Conservation (phyloP, 139 green algal genomes). For the Picochlorum sp. region DNA sequence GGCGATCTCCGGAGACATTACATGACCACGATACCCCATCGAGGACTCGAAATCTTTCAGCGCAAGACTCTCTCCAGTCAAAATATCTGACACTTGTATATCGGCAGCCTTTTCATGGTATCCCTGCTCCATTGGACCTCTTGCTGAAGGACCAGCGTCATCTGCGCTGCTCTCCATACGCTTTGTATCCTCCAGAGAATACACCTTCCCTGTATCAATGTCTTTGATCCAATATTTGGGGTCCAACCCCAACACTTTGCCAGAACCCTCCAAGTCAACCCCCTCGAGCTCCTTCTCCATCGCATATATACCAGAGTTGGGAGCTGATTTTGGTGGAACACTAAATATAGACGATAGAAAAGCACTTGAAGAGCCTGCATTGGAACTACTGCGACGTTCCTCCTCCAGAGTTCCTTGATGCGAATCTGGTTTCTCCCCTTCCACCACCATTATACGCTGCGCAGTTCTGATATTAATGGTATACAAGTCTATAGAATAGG, state of each 20-base stretch:
- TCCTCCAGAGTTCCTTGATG: too few species aligned
- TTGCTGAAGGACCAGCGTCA: background rate
- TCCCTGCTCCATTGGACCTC: conserved; percentile 15
- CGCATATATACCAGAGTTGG: conserved; percentile 24
- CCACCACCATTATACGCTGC: too few species aligned
- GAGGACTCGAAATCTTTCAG: conserved; percentile 37
- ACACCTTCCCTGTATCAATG: conserved; percentile 38
- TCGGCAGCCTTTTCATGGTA: background rate
- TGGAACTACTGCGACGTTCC: background rate
- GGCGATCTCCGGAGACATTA: background rate
- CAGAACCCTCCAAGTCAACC: conserved; percentile 35
- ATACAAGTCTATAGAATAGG: too few species aligned
- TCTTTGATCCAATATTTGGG: conserved; percentile 40
- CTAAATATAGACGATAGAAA: conserved; percentile 14
- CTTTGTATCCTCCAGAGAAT: conserved; percentile 22
- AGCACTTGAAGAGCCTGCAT: background rate
- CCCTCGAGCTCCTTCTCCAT: conserved; percentile 23
- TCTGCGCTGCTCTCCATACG: background rate
- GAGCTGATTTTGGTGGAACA: conserved; percentile 17
- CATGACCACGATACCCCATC: conserved; percentile 18
- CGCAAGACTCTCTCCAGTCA: conserved; percentile 15
- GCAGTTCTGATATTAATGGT: too few species aligned
- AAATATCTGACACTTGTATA: conserved; percentile 18
- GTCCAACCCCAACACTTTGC: conserved; percentile 31
- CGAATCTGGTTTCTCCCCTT: too few species aligned